Evolutionary conservation across 1,284 basidiomycete species (phyloP), one percentile per base, ranked within the genome.

Genomic region (Ganoderma meredithae): DNA sequence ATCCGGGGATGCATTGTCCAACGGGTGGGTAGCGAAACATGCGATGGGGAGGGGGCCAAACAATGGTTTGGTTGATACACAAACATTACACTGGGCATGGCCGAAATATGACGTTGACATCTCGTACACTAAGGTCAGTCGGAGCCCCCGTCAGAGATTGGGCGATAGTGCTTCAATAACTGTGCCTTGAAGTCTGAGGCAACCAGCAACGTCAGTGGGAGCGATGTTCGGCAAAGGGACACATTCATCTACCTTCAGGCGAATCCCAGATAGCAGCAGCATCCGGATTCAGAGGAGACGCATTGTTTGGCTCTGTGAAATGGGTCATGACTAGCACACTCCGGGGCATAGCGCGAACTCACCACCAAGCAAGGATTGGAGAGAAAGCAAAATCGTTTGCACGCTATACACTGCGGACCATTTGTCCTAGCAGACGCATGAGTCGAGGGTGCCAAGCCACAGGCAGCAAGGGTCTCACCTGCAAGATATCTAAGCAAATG

Each of bases 371-470:
- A 96, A 82, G 10, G 92, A 94, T 75, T 96, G 94, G 66, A 96
- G 79, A 9, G 94, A 95, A n/a, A 96, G 81, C 15, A 96, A 84
- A 56, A 96, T 93, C 0, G 94, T 95, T 72, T 95, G 93, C 39
- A 95, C 95, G 67, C 92, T 94, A 78, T 96, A 95, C 2, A 95
- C 91, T 10, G 95, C 94, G 13, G 93, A 94, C 94, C 94, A 96
- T 77, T 95, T 93, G 79, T 95, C 94, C 91, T 96, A 72, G 1
- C 65, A 55, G 27, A 31, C 12, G n/a, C 66, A 17, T 60, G 8
- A 63, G 62, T 2, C 22, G 17, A 19, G 4, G n/a, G 17, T 47
- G 2, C 22, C 10, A 25, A 31, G 22, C 47, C 36, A 25, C 9
- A 27, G 36, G n/a, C 19, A 13, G n/a, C 31, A 36, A 22, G 72